Evolutionary conservation across 2,329 filamentous ascomycete species (phyloP), one percentile per base, ranked within the genome.

Genomic region (Diaporthe humulicola): DNA sequence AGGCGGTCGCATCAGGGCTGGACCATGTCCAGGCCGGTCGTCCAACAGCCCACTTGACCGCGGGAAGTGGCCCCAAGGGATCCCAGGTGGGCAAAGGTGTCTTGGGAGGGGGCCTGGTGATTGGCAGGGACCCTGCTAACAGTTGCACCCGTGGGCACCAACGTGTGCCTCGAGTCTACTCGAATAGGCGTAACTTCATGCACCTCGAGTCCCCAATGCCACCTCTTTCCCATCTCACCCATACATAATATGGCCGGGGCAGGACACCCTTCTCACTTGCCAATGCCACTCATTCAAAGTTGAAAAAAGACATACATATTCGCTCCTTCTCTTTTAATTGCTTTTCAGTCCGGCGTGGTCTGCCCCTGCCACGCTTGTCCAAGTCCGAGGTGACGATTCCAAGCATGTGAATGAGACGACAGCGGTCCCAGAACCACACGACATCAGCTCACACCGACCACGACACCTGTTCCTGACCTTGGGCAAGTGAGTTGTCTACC

Each of bases 111-210:
- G n/a, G n/a, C n/a, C n/a, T n/a, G n/a, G 25, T 33, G 54, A 57
- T 33, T 57, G 50, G 50, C 4, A 22, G 4, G 56, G 56, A 58
- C 56, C 30, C 33, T 58, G 33, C 33, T 12, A 38, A 58, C 56
- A n/a, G 56, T 38, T 38, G n/a, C 56, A 58, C 48, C 9, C n/a
- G 3, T 28, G n/a, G 12, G 14, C 48, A 52, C 48, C 45, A 54
- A 69, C 64, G n/a, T 28, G 33, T 17, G 48, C 33, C 40, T 54
- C 33, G n/a, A 28, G 61, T 28, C 61, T 69, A 36, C 64, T 69
- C n/a, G 64, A 69, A 69, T 69, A 54, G 64, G 64, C 33, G 64
- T 69, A 69, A 69, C 64, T 22, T 69, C 33, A 69, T 69, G 64
- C 64, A 54, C 48, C 61, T 69, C 30, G 64, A 54, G 45, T 7